A percentile compares a stretch with the other conserved stretches of the same genome.
Conservation (phyloP, 768 basidiomycete species). For the Strobilomyces confusus region DNA sequence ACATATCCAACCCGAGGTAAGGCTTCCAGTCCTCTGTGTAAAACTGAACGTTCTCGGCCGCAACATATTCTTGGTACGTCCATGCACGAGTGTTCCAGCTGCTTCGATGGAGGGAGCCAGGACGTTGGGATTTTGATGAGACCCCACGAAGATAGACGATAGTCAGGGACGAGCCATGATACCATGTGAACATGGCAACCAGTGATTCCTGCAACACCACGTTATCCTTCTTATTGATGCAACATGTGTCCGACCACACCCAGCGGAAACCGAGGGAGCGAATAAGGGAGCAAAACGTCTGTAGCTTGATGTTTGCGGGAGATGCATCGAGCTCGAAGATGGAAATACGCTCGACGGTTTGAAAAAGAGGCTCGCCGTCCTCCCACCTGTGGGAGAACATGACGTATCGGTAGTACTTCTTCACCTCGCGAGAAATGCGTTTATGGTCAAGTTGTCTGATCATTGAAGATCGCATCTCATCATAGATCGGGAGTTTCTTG, state of each 20-base stretch:
- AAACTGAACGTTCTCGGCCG: conserved; percentile 8
- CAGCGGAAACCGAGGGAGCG: conserved; percentile 7
- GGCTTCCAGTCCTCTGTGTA: conserved; percentile 2
- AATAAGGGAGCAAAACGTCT: background rate
- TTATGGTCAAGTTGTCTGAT: background rate
- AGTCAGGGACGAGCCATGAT: conserved; percentile 4
- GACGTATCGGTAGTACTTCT: conserved; percentile 7
- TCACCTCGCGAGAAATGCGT: conserved; percentile 6
- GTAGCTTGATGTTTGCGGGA: conserved; percentile 3
- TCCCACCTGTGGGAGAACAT: conserved; percentile 15
- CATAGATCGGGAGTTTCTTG: background rate
- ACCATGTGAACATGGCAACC: background rate
- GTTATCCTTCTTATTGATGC: background rate
- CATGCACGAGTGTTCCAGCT: conserved; percentile 14
- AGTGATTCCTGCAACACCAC: conserved; percentile 13
- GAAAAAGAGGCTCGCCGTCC: conserved; percentile 1
- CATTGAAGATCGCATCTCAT: conserved; percentile 7
- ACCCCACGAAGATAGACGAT: conserved; percentile 10
- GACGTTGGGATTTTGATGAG: background rate
- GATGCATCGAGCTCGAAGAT: conserved; percentile 5
- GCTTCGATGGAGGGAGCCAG: background rate
- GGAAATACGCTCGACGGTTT: conserved; percentile 1
- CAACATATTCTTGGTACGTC: conserved; percentile 7
- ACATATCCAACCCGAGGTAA: background rate
- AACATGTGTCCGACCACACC: conserved; percentile 16